Conservation (phyloP, 2,329 filamentous ascomycete genomes). For the Colletotrichum tropicale region DNA sequence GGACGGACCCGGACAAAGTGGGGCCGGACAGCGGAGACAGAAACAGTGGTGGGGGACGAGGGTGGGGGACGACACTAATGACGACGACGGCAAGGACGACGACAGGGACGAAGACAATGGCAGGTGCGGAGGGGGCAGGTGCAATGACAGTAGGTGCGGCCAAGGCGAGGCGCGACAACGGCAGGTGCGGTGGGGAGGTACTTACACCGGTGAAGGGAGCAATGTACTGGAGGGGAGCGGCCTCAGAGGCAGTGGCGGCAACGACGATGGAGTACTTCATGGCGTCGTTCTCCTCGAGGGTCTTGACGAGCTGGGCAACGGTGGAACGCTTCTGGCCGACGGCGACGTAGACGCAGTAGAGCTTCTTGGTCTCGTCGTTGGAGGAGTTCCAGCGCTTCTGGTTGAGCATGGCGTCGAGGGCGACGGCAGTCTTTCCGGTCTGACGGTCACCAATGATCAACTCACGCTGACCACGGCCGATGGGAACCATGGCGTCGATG, state of each 20-base stretch:
- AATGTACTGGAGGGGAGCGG: constrained; percentile 91
- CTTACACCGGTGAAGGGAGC: constrained; percentile 82
- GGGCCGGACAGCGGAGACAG: not conserved
- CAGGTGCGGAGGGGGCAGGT: not conserved
- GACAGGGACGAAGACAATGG: not conserved
- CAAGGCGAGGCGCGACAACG: not conserved
- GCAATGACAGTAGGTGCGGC: not conserved
- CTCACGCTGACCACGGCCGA: constrained; percentile 99
- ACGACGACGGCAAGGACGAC: not conserved
- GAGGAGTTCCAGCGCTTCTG: constrained; percentile 96
- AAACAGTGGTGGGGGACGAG: not conserved
- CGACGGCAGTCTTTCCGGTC: constrained; percentile 99
- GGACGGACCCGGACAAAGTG: not conserved
- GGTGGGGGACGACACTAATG: not conserved
- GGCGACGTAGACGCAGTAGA: constrained; percentile 99
- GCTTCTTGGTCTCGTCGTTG: constrained; percentile 94
- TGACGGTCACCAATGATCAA: constrained; percentile 99
- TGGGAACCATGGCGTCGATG: constrained; percentile 99
- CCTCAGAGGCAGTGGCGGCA: constrained; percentile 96
- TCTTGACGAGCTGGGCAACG: constrained; percentile 99
- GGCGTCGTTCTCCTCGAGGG: constrained; percentile 98
- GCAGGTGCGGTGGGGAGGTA: not conserved
- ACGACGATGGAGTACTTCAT: constrained; percentile 98
- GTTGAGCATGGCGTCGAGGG: constrained; percentile 97
- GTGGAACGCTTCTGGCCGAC: constrained; percentile 99